A percentile compares a stretch with the other conserved stretches of the same genome.
These are phyloP conservation scores for Willaertia magna DNA, from an alignment of 208 protist genomes.

Conservation along the genomic window DNA sequence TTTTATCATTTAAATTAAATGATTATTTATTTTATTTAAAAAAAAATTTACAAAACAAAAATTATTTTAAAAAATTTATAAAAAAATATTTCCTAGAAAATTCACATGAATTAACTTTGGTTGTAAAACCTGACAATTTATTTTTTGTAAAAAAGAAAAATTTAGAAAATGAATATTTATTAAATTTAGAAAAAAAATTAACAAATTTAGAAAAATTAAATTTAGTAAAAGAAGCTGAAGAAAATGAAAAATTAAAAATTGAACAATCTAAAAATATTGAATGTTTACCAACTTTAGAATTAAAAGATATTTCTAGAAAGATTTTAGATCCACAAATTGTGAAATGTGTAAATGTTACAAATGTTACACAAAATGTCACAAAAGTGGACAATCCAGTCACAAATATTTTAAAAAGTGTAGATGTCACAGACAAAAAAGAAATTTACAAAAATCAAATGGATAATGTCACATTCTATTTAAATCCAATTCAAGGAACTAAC, in stretches of 20 bases:
- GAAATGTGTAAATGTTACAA: too few relatives aligned
- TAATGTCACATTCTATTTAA: background rate
- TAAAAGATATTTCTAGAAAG: background rate
- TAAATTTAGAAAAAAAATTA: background rate
- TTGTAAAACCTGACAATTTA: background rate
- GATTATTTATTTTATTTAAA: background rate
- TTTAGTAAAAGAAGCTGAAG: background rate
- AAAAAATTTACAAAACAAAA: background rate
- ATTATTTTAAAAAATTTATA: background rate
- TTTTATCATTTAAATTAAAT: background rate
- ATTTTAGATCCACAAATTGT: background rate
- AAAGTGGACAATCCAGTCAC: too few relatives aligned
- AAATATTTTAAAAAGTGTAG: too few relatives aligned
- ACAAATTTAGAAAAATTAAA: background rate
- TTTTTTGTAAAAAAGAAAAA: background rate
- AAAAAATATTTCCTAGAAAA: slow-evolving; percentile 1
- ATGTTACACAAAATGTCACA: too few relatives aligned
- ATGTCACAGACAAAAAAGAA: too few relatives aligned
- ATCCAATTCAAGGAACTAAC: background rate
- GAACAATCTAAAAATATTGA: background rate
- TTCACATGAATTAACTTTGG: background rate
- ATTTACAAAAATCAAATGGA: too few relatives aligned
- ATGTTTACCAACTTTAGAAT: background rate
- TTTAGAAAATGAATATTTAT: background rate
- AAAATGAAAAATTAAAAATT: background rate